Evolutionary conservation across 805 yeast species (phyloP).

Genomic region (Wickerhamomyces chaumierensis): DNA sequence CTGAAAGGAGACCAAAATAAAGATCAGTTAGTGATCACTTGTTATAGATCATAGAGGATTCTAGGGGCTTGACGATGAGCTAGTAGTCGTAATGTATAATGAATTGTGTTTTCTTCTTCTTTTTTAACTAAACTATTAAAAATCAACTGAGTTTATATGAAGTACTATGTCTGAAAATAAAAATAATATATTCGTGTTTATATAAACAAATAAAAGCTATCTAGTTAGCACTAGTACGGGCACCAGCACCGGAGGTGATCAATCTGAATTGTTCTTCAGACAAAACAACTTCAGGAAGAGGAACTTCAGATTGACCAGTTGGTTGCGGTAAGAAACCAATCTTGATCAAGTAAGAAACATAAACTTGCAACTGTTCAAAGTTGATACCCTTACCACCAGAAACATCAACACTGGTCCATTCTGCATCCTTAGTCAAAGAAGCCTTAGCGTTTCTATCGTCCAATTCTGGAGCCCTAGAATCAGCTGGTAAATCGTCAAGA

Average conservation of each 20-base stretch:
- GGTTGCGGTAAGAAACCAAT: constrained; percentile 76
- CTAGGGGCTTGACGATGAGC: too few species aligned
- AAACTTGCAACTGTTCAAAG: constrained; percentile 52
- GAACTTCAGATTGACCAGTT: constrained; percentile 23
- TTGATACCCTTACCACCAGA: constrained; percentile 72
- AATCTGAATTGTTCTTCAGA: constrained; percentile 45
- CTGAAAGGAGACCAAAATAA: too few species aligned
- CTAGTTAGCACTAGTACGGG: constrained; percentile 51
- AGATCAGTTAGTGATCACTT: too few species aligned
- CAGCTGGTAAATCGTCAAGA: constrained; percentile 80
- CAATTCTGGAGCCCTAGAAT: constrained; percentile 90
- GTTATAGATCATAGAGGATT: too few species aligned
- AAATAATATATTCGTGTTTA: too few species aligned
- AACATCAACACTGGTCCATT: constrained; percentile 54
- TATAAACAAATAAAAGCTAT: too few species aligned
- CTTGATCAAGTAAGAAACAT: constrained; percentile 68
- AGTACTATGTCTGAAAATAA: too few species aligned
- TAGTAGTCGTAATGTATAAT: too few species aligned
- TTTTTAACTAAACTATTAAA: too few species aligned
- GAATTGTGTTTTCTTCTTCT: too few species aligned
- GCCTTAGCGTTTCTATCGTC: constrained; percentile 76
- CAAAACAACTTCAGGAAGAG: constrained; percentile 48
- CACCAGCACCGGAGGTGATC: constrained; percentile 59
- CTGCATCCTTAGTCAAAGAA: constrained; percentile 51
- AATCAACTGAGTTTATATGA: too few species aligned